These are phyloP conservation scores for Fusarium napiforme DNA, from an alignment of 2,329 filamentous ascomycete genomes.

Conservation along the genomic window DNA sequence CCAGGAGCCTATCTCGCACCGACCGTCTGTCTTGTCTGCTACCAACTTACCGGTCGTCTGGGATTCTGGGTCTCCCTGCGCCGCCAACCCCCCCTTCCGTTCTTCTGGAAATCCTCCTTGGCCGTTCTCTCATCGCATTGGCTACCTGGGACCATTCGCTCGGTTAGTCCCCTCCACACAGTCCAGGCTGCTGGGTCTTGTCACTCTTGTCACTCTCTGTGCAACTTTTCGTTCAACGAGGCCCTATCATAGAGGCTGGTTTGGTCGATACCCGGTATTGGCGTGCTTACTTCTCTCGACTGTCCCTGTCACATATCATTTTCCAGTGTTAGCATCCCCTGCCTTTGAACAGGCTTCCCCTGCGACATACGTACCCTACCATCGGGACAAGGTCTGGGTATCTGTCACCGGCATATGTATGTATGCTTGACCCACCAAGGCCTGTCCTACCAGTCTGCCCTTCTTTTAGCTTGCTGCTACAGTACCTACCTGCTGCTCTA, in stretches of 20 bases:
- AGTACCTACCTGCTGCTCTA: conserved; percentile 5
- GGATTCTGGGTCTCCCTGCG: conserved; percentile 34
- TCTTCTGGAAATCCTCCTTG: conserved; percentile 43
- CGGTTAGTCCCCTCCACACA: conserved; percentile 36
- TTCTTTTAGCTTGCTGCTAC: conserved; percentile 4
- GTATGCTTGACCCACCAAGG: conserved; percentile 33
- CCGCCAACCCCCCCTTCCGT: conserved; percentile 39
- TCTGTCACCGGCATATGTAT: conserved; percentile 37
- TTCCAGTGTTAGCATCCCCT: conserved; percentile 4
- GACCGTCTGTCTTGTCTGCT: conserved; percentile 20
- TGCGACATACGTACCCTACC: conserved; percentile 30
- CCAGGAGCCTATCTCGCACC: conserved; percentile 24
- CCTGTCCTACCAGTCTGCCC: conserved; percentile 6
- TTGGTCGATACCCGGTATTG: not conserved
- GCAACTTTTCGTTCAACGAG: conserved; percentile 14
- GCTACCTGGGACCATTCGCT: conserved; percentile 23
- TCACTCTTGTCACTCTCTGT: conserved; percentile 1
- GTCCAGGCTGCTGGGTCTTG: conserved; percentile 31
- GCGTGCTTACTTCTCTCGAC: conserved; percentile 2
- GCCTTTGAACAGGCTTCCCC: not conserved
- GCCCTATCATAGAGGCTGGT: conserved; percentile 23
- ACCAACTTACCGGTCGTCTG: conserved; percentile 32
- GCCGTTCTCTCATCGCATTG: conserved; percentile 20
- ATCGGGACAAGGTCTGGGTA: conserved; percentile 32
- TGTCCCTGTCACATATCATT: conserved; percentile 22